These are phyloP conservation scores for Craterostigma plantagineum DNA, from an alignment of 257 asterid species.

Conservation along the genomic window DNA sequence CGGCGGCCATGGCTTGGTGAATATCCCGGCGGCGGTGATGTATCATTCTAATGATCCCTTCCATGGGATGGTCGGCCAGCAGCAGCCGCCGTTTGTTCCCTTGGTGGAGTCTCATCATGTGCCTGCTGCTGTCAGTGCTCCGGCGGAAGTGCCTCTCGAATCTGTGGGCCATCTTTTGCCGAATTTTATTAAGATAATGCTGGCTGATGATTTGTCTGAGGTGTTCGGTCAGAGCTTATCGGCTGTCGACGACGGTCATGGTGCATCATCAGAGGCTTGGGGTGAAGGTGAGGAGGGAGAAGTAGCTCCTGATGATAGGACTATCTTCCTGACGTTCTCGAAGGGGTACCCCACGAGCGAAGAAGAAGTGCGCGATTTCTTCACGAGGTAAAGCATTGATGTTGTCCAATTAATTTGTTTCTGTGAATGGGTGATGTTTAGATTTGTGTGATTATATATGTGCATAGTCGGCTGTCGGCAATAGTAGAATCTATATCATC, in stretches of 20 bases:
- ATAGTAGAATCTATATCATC: too few species aligned
- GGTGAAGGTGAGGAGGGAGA: not conserved
- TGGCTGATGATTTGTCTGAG: too few species aligned
- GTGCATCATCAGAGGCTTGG: constrained; percentile 2
- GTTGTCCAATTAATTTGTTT: not conserved
- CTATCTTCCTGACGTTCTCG: constrained; percentile 62
- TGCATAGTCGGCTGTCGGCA: not conserved
- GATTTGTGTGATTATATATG: not conserved
- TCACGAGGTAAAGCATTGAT: constrained; percentile 32
- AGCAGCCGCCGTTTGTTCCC: not conserved
- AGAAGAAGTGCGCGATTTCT: constrained; percentile 38
- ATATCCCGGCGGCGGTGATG: too few species aligned
- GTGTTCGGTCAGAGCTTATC: too few species aligned
- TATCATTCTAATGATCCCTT: too few species aligned
- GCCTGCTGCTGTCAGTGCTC: too few species aligned
- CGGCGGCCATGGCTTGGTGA: too few species aligned
- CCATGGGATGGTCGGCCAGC: too few species aligned
- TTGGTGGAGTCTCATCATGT: constrained; percentile 6
- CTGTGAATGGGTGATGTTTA: not conserved
- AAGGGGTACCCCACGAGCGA: constrained; percentile 46
- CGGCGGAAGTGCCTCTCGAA: too few species aligned
- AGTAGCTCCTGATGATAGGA: constrained; percentile 36
- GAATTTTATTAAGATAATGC: too few species aligned
- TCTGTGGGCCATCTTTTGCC: too few species aligned
- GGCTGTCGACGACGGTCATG: not conserved